Base-by-base conservation (phyloP, 2,329 filamentous ascomycete species). In the Colletotrichum sp. region DNA sequence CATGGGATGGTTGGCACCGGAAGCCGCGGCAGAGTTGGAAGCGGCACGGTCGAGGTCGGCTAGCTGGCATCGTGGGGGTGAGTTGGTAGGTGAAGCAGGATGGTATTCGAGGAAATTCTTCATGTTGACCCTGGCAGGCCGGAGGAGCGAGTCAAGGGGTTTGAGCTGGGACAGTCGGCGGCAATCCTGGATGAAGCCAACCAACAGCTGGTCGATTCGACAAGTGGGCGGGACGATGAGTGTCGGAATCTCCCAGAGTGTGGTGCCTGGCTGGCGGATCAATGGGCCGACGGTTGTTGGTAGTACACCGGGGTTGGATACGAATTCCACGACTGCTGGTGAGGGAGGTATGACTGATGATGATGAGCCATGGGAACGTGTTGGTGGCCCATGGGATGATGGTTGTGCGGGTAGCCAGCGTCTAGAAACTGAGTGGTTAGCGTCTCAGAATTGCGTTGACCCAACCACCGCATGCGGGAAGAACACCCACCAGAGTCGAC, bases 141-240 rank as follows among this genome's bases (percentile, higher is more conserved):
- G 83, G 26, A 82, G 80, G 7, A 85, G 80, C 39, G 81, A 78
- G 61, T 79, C 80, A 21, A 79, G 79, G 39, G 79, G 78, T 75
- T 77, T 79, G 66, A 79, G 74, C 52, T 79, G 77, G n/a, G 82
- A 80, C 61, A 84, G 80, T 64, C 80, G 80, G 57, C 81, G 84
- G 72, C 84, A 84, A 71, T 83, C 80, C 60, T 83, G 82, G 18
- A 86, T 76, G 60, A 86, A 82, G 64, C 82, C 81, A 39, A 81
- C 78, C n/a, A 85, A 71, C 43, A 85, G 80, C 52, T 81, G 79
- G 67, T 86, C 84, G 28, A 83, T 79, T 61, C 82, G 82, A 66
- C 80, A 83, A 30, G 79, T 80, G 36, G 82, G 79, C 57, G 79
- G 76, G 8, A 80, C 76, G 39, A 79, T 82, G 59, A 83, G 78